Evolutionary conservation across 345 rosid genomes (phyloP).

Genomic region (Rhodomyrtus tomentosa): DNA sequence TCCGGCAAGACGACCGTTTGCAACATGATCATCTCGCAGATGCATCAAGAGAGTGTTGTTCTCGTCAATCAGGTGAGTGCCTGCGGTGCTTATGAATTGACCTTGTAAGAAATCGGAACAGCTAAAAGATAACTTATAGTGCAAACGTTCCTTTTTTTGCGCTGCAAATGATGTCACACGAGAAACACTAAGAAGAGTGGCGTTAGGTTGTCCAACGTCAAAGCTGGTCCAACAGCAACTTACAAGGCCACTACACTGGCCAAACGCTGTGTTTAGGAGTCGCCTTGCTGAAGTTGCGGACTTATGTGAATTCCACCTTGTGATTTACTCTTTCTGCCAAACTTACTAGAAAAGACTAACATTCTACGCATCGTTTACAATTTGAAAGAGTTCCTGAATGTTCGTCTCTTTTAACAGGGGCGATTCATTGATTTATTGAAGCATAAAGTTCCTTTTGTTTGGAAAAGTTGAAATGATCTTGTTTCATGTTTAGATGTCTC

Average conservation of each 20-base stretch:
- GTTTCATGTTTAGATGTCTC: background rate
- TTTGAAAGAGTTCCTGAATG: background rate
- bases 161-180: background rate
- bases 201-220: background rate
- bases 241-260: background rate
- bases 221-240: background rate
- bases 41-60: constrained; percentile 68
- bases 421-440: background rate
- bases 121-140: background rate
- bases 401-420: background rate
- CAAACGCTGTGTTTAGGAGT: background rate
- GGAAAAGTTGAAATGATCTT: background rate
- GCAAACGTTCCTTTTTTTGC: background rate
- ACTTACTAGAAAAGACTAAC: background rate
- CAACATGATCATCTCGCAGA: constrained; percentile 87
- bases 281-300: background rate
- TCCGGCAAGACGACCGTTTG: constrained; percentile 95
- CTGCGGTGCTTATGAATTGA: background rate
- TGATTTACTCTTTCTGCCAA: background rate
- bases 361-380: background rate
- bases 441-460: background rate
- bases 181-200: background rate
- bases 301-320: background rate
- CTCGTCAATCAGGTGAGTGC: constrained; percentile 67
- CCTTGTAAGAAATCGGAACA: background rate